Conservation (phyloP, 163 green algal genomes). For the Scenedesmus sp. region DNA sequence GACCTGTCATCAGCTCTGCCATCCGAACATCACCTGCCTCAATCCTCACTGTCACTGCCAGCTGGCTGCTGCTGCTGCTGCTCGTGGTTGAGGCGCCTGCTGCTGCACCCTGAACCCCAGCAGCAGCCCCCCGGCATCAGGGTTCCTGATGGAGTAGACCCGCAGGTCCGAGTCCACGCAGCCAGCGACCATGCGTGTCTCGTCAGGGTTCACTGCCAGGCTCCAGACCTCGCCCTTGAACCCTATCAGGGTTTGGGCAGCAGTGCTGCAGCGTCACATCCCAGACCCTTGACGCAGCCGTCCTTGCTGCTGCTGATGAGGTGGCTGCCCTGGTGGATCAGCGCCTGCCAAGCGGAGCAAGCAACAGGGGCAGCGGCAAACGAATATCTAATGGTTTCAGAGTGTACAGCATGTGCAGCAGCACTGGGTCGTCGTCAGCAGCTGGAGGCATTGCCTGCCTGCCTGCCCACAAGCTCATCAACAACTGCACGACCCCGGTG, state of each 20-base stretch:
- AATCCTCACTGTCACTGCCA: slow-evolving; percentile 26
- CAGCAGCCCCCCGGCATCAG: slow-evolving; percentile 1
- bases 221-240: slow-evolving; percentile 92
- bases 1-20: slow-evolving; percentile 19
- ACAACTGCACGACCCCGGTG: too few relatives aligned
- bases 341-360: slow-evolving; percentile 56
- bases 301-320: slow-evolving; percentile 94
- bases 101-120: background rate
- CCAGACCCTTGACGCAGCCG: slow-evolving; percentile 87
- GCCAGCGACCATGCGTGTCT: slow-evolving; percentile 76
- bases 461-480: background rate
- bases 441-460: too few relatives aligned
- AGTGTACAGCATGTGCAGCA: background rate
- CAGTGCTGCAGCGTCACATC: slow-evolving; percentile 95
- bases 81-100: background rate
- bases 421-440: background rate
- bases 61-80: slow-evolving; percentile 39
- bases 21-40: slow-evolving; percentile 3
- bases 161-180: slow-evolving; percentile 81
- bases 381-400: background rate
- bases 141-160: slow-evolving; percentile 73
- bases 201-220: slow-evolving; percentile 82
- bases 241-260: slow-evolving; percentile 89
- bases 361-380: background rate
- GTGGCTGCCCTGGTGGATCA: slow-evolving; percentile 66